Evolutionary conservation across 371 early-diverging fungal species (phyloP).

Genomic region (Capniomyces stellatus): DNA sequence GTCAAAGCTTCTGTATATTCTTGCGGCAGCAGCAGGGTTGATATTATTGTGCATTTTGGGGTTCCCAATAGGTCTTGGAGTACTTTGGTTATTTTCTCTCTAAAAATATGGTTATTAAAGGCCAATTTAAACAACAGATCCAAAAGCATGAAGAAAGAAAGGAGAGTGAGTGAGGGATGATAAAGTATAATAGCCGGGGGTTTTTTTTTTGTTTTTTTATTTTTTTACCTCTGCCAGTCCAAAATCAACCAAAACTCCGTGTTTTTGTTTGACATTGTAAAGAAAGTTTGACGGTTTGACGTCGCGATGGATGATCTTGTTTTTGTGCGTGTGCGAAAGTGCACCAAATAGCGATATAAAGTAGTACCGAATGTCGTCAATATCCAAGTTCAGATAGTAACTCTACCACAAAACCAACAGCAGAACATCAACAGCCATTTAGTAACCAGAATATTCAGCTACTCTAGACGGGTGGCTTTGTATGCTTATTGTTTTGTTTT

Average conservation of each 20-base stretch:
- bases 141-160: no score
- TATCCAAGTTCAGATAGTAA: conserved; percentile 28
- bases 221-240: conserved; percentile 99
- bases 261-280: conserved; percentile 41
- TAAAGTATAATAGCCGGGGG: no score
- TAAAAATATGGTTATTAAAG: no score
- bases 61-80: not conserved
- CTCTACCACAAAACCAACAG: no score
- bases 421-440: no score
- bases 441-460: no score
- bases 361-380: conserved; percentile 66
- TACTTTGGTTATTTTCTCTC: conserved; percentile 16
- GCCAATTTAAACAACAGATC: no score
- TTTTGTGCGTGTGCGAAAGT: conserved; percentile 47
- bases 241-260: conserved; percentile 92
- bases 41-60: conserved; percentile 14
- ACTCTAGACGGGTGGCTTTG: no score
- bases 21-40: conserved; percentile 18
- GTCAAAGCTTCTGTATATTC: conserved; percentile 19
- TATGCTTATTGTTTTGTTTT: no score
- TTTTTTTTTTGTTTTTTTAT: no score
- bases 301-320: conserved; percentile 75
- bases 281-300: conserved; percentile 96
- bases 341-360: conserved; percentile 59
- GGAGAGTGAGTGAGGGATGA: no score